Base-by-base conservation (phyloP, 345 rosid genomes). In the Eucalyptus tenuipes region DNA sequence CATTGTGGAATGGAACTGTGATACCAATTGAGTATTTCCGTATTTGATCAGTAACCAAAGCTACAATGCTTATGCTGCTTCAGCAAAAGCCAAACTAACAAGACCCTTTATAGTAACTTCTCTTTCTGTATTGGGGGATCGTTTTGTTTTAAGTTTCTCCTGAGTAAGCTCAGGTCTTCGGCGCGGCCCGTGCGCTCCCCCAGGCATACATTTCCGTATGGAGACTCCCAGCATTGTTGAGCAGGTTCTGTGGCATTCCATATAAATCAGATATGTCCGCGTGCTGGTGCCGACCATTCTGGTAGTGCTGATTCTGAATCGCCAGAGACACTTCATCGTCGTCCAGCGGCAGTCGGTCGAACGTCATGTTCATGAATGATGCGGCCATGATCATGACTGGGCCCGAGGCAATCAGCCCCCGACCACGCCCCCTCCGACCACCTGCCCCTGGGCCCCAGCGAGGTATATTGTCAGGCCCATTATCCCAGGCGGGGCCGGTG, bases 391-490 rank as follows among this genome's bases (percentile, higher is more conserved):
- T 91, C 81, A 96, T 93, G 40, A 97, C 98, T 87, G 99, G 99
- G 71, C 99, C 99, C 1, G 99, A 97, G 66, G 99, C 98, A 57
- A 96, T 92, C 27, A 97, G 94, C 80, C 96, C 93, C 99, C 99
- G 75, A 96, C 59, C 93, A 96, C 97, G 31, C 90, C 96, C 29
- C 99, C 99, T 27, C 99, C 99, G 57, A 97, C 98, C 84, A 97
- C 96, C 90, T 97, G 99, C 47, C 99, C 99, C 85, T 96, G 99
- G 61, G 95, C 94, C 86, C 99, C 99, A 25, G 99, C 96, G n/a
- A 97, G 88, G 94, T 96, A 96, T 89, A 97, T 93, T 86, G 97
- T 96, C 24, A 97, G 90, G 87, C 99, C 99, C 1, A 96, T 95
- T 64, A 97, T 94, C 48, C 98, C 99, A 2, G 95, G 95, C 1